Base-by-base conservation (phyloP, 768 basidiomycete genomes). In the Hebeloma cylindrosporum region DNA sequence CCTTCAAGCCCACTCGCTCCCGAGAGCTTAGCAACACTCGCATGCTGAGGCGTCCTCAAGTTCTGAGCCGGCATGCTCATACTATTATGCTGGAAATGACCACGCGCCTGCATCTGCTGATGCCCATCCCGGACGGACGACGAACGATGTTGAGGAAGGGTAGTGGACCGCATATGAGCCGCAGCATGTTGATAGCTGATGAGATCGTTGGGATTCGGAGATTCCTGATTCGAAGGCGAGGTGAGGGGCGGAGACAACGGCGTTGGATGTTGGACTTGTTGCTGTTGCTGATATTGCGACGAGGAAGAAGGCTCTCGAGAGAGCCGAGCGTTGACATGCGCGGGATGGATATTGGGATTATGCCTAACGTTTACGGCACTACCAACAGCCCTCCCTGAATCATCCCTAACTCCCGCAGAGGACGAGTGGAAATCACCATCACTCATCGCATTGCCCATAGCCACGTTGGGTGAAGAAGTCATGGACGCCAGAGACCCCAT, bases 51-150 rank as follows among this genome's bases (percentile, higher is more conserved):
- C 23, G 64, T 68, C 36, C 61, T 57, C 49, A 63, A 32, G 35
- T 54, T 60, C 50, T 61, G 60, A 25, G 60, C 62, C 6, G 69
- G 62, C 42, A 73, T 62, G 49, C 73, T 76, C 69, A 76, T 70
- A 50, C 73, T 75, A 46, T 56, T 76, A 50, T 75, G 74, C 56
- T 74, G 73, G 51, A 65, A 69, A 57, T 77, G 75, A 9, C 75
- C 63, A 10, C 54, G 45, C 26, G 35, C 48, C 5, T 23, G n/a
- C 20, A 13, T 33, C 50, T 62, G 56, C 37, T 59, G 60, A 39
- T 61, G 60, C n/a, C 42, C 46, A 37, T 45, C 61, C 42, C 42
- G 50, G 22, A 43, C 39, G 29, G 34, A 53, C 53, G 50, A 65
- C 44, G 48, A 52, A 31, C 45, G 66, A 53, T 69, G 73, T 45